Evolutionary conservation across 2,329 filamentous ascomycete genomes (phyloP), one percentile per base, ranked within the genome.

Genomic region (Ceratocystiopsis minuta): DNA sequence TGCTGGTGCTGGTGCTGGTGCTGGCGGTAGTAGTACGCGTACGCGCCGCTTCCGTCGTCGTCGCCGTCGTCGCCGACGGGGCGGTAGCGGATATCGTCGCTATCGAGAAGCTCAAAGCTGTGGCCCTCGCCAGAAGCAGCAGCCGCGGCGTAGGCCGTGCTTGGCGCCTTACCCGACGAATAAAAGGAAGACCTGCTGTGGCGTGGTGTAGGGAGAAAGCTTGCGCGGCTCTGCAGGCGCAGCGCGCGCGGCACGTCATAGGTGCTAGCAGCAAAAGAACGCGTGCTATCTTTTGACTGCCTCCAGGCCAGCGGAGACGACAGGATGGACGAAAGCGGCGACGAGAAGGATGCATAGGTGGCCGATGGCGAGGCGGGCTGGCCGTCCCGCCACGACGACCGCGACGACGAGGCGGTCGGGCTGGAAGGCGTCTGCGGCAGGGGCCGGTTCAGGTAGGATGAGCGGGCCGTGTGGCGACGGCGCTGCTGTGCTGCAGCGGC

Each of bases 351-450:
- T 28, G 24, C 24, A 10, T 28, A 28, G 24, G 24, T 28, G 24
- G 24, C 24, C 24, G 24, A 28, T 28, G 24, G 24, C 24, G 24
- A 28, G 24, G 5, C 24, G 7, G 24, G 24, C 24, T 28, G 24
- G 24, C 24, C 24, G 24, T 28, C 24, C 24, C 24, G 24, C 24
- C 24, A 28, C 9, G 24, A 28, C 9, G 24, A 28, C 5, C 24
- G 24, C 24, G 24, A 9, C 24, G 24, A 28, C 24, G 24, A 28
- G 24, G 24, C 24, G 2, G 24, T 28, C 9, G 24, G 24, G 9
- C 24, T 28, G 24, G 24, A 28, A 12, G 43, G 43, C 4, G 43
- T 45, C 34, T 45, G 44, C 2, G 44, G 44, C 17, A 43, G 35
- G 4, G 44, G 34, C 13, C 40, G 43, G 43, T 43, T 43, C 15